Evolutionary conservation across 2,329 filamentous ascomycete genomes (phyloP).

Genomic region (Botrytis fabae): DNA sequence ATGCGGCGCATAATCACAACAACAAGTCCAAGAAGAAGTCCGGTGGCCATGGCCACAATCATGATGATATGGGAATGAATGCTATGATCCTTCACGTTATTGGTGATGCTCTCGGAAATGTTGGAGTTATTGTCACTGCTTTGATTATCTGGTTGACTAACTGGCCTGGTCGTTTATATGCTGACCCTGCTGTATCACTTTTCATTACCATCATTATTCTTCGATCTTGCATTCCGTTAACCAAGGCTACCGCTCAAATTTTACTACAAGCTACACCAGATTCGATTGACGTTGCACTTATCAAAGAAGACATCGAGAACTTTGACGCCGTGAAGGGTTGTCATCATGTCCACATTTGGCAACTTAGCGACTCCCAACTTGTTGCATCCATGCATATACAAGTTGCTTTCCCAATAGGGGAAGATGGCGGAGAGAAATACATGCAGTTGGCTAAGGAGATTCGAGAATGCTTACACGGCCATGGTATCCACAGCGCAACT

Average conservation of each 20-base stretch:
- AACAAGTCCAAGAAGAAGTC: constrained; percentile 66
- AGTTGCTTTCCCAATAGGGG: constrained; percentile 85
- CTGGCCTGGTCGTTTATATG: constrained; percentile 79
- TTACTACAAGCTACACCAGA: constrained; percentile 91
- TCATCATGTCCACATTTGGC: constrained; percentile 97
- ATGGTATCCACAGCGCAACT: constrained; percentile 94
- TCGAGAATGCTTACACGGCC: constrained; percentile 85
- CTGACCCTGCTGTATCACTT: constrained; percentile 88
- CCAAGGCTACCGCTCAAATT: constrained; percentile 78
- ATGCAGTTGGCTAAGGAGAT: constrained; percentile 86
- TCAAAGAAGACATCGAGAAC: constrained; percentile 84
- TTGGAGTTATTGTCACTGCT: constrained; percentile 80
- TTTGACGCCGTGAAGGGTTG: constrained; percentile 86
- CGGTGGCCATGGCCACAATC: constrained; percentile 70
- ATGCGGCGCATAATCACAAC: constrained; percentile 74
- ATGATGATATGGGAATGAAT: constrained; percentile 94
- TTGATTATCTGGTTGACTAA: constrained; percentile 89
- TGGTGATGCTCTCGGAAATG: constrained; percentile 81
- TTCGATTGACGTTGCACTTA: constrained; percentile 83
- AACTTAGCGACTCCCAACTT: constrained; percentile 90
- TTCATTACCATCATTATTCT: constrained; percentile 84
- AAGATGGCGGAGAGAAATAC: constrained; percentile 75
- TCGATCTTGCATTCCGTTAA: constrained; percentile 74
- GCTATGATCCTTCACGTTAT: constrained; percentile 76
- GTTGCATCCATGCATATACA: constrained; percentile 93